A percentile compares a stretch with the other conserved stretches of the same genome.
These are phyloP conservation scores for Vitis labrusca DNA, from an alignment of 164 flowering plant species.

Conservation along the genomic window DNA sequence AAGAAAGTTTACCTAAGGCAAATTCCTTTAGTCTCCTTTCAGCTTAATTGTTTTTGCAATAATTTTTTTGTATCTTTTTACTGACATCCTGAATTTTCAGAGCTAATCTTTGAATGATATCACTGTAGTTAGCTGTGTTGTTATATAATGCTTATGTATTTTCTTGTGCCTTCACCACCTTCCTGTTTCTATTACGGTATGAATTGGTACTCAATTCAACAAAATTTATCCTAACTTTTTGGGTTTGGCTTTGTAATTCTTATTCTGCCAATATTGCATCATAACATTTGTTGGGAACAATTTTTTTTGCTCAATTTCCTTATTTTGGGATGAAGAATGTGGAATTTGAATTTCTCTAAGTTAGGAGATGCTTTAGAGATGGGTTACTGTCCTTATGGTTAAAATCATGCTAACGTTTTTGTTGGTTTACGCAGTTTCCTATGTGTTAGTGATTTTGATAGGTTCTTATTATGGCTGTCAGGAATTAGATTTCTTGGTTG, in stretches of 20 bases:
- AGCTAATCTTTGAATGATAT: neutral
- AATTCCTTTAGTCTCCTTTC: conserved; percentile 16
- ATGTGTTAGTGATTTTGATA: conserved; percentile 3
- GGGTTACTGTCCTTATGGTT: too few species aligned
- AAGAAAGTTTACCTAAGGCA: conserved; percentile 91
- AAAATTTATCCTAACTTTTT: neutral
- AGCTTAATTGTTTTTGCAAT: too few species aligned
- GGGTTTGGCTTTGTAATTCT: neutral
- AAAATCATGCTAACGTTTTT: neutral
- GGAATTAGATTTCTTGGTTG: conserved; percentile 87
- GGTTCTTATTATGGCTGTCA: conserved; percentile 29
- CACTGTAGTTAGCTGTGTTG: neutral
- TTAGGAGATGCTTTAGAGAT: neutral
- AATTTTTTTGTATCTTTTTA: too few species aligned
- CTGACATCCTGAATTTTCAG: too few species aligned
- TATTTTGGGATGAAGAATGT: neutral
- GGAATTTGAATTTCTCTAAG: neutral
- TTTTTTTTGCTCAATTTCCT: neutral
- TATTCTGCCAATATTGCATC: neutral
- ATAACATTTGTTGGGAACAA: too few species aligned
- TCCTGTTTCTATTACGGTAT: neutral
- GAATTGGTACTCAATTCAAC: neutral
- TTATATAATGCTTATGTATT: neutral
- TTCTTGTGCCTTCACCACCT: neutral
- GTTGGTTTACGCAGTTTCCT: neutral